These are phyloP conservation scores for Mycena maculata DNA, from an alignment of 768 basidiomycete species.

Conservation along the genomic window DNA sequence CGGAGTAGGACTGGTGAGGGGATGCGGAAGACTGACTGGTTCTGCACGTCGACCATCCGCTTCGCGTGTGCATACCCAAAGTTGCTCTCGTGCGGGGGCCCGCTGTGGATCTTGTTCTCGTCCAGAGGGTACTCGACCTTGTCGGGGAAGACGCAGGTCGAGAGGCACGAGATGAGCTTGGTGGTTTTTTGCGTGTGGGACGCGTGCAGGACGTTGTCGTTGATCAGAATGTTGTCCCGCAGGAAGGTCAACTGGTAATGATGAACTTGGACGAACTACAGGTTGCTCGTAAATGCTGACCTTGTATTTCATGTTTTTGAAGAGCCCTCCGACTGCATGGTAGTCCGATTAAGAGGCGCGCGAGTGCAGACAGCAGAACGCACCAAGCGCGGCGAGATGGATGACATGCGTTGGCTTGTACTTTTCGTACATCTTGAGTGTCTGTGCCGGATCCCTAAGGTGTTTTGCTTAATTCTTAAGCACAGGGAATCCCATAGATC, in stretches of 20 bases:
- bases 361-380: neutral
- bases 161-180: slow-evolving; percentile 95
- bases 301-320: slow-evolving; percentile 96
- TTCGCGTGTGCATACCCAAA: slow-evolving; percentile 98
- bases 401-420: slow-evolving; percentile 97
- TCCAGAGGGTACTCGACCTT: slow-evolving; percentile 93
- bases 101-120: slow-evolving; percentile 91
- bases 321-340: slow-evolving; percentile 86
- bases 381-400: slow-evolving; percentile 68
- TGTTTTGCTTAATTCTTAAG: neutral
- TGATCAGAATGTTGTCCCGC: slow-evolving; percentile 94
- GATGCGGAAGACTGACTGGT: slow-evolving; percentile 69
- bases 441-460: slow-evolving; percentile 52
- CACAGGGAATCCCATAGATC: neutral
- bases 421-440: slow-evolving; percentile 83
- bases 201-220: slow-evolving; percentile 90
- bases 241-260: slow-evolving; percentile 82
- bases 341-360: slow-evolving; percentile 7
- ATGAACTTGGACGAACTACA: neutral
- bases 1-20: neutral
- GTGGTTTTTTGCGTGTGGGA: slow-evolving; percentile 71
- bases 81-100: slow-evolving; percentile 94
- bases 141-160: slow-evolving; percentile 98
- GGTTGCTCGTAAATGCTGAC: slow-evolving; percentile 47
- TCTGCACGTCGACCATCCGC: slow-evolving; percentile 94